Evolutionary conservation across 2,329 filamentous ascomycete genomes (phyloP).

Genomic region (Kalaharituber pfeilii): DNA sequence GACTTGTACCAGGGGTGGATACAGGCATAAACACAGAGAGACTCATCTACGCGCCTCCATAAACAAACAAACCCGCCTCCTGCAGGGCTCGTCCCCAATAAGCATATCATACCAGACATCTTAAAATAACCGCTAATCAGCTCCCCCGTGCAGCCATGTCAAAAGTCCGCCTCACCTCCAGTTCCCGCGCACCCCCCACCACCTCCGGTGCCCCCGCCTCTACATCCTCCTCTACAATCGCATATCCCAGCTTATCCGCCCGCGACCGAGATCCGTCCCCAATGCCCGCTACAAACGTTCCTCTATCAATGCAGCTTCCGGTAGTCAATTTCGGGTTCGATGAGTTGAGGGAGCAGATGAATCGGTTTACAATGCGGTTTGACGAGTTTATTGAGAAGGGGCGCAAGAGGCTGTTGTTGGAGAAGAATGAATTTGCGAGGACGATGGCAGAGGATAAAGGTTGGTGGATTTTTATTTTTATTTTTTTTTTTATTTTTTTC

Average conservation of each 20-base stretch:
- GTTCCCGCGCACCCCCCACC: background rate
- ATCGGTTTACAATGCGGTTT: slow-evolving; percentile 74
- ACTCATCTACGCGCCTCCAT: too few species aligned
- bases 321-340: slow-evolving; percentile 93
- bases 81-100: too few species aligned
- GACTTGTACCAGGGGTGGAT: too few species aligned
- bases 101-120: too few species aligned
- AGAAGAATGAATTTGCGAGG: slow-evolving; percentile 84
- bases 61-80: too few species aligned
- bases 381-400: slow-evolving; percentile 89
- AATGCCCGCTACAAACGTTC: slow-evolving; percentile 31
- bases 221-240: background rate
- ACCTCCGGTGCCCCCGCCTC: background rate
- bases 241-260: background rate
- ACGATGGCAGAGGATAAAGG: slow-evolving; percentile 80
- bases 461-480: slow-evolving; percentile 28
- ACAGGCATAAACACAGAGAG: too few species aligned
- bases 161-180: background rate
- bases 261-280: slow-evolving; percentile 1
- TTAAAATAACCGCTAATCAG: too few species aligned
- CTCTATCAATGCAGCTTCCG: slow-evolving; percentile 64
- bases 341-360: slow-evolving; percentile 86
- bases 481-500: background rate
- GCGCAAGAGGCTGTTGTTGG: slow-evolving; percentile 73
- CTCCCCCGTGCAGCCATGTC: background rate